Evolutionary conservation across 495 filamentous ascomycete genomes (phyloP).

Genomic region (Pseudotulostoma volvatum): DNA sequence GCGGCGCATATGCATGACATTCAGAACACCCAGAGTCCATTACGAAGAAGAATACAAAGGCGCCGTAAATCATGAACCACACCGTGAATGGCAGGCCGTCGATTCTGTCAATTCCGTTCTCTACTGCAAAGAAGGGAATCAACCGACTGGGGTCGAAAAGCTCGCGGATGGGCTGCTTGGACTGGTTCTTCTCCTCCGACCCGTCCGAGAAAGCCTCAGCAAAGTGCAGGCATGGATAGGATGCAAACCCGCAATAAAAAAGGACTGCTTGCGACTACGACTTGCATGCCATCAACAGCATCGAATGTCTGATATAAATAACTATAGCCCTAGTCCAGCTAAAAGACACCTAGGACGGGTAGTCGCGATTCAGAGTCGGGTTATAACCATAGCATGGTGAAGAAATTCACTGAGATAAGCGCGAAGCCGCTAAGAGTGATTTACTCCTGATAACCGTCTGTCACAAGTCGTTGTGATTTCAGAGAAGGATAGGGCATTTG

Average conservation of each 20-base stretch:
- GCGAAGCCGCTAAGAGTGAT: slow-evolving; percentile 86
- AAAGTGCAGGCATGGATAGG: no score
- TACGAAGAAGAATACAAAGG: slow-evolving; percentile 68
- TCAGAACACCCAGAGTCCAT: slow-evolving; percentile 50
- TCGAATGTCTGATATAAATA: slow-evolving; percentile 99
- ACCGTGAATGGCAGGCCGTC: slow-evolving; percentile 73
- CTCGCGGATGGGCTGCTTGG: slow-evolving; percentile 88
- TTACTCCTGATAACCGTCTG: no score
- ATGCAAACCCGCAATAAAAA: no score
- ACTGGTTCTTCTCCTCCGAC: slow-evolving; percentile 56
- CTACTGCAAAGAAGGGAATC: background rate
- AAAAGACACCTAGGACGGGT: slow-evolving; percentile 86
- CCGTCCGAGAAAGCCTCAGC: no score
- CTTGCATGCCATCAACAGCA: slow-evolving; percentile 88
- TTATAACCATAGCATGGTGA: slow-evolving; percentile 94
- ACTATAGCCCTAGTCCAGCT: slow-evolving; percentile 83
- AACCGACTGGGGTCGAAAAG: slow-evolving; percentile 83
- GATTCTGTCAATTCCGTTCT: slow-evolving; percentile 28
- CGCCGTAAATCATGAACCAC: slow-evolving; percentile 89
- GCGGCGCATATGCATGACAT: slow-evolving; percentile 67
- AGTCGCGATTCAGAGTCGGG: slow-evolving; percentile 84
- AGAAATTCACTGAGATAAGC: slow-evolving; percentile 80
- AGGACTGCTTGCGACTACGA: slow-evolving; percentile 33
- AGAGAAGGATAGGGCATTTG: no score
- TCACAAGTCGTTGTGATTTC: no score